Percentiles rank a stretch among this genome's conserved stretches.
phyloP scores from a whole-genome alignment of 2,329 filamentous ascomycete species.

The Biscogniauxia sp. region DNA sequence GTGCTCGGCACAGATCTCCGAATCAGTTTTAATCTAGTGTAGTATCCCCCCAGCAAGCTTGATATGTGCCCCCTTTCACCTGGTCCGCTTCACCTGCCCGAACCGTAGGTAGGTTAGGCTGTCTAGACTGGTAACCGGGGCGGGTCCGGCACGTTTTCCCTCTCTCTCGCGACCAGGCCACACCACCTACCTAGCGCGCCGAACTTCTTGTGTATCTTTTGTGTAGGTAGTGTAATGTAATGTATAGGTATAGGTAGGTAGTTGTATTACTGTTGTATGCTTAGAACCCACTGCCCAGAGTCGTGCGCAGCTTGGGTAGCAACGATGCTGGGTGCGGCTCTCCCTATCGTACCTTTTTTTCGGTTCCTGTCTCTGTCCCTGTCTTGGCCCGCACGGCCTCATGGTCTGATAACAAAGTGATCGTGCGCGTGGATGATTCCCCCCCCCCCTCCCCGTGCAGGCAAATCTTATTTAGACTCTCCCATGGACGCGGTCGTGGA shows the following conservation, averaged over 20 bases:
- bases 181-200: no score
- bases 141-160: neutral
- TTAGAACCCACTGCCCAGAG: no score
- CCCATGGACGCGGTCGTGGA: neutral
- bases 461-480: neutral
- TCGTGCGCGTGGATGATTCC: neutral
- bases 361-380: neutral
- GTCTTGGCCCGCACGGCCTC: neutral
- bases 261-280: no score
- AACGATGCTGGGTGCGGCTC: neutral
- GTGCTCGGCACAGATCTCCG: neutral
- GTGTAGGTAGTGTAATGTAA: no score
- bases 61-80: neutral
- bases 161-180: no score
- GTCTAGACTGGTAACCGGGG: neutral
- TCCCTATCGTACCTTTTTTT: neutral
- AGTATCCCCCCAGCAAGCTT: no score
- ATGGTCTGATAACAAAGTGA: neutral
- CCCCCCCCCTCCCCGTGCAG: no score
- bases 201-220: no score
- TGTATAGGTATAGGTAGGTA: no score
- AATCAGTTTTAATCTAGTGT: neutral
- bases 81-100: neutral
- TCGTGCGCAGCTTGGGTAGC: neutral
- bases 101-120: neutral